Percentiles rank a stretch among this genome's conserved stretches.
These are phyloP conservation scores for Tuber umbilicatum DNA, from an alignment of 495 filamentous ascomycete species.

Conservation along the genomic window DNA sequence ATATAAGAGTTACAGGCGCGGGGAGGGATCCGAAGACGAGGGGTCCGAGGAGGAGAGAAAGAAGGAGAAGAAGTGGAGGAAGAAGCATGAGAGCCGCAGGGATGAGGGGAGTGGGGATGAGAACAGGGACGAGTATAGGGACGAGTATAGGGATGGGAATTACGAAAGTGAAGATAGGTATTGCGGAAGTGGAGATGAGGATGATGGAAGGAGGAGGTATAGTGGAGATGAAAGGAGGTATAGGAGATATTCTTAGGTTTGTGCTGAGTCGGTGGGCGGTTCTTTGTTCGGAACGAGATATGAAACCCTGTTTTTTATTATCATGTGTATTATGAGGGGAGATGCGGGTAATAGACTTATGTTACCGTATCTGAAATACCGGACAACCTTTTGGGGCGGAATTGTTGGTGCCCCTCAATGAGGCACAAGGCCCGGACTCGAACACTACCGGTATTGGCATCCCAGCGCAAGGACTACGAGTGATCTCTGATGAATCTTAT, in stretches of 20 bases:
- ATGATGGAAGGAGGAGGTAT: neutral
- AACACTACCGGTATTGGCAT: neutral
- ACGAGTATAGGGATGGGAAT: constrained; percentile 15
- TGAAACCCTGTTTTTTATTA: neutral
- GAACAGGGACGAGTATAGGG: constrained; percentile 16
- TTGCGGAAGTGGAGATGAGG: constrained; percentile 25
- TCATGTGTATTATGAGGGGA: neutral
- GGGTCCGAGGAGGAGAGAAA: constrained; percentile 21
- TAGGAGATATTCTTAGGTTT: constrained; percentile 12
- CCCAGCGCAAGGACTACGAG: neutral
- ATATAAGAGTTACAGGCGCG: constrained; percentile 7
- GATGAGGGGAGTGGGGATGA: constrained; percentile 11
- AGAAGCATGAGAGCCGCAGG: constrained; percentile 10
- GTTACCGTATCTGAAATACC: neutral
- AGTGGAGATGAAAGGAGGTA: neutral
- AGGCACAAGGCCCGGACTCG: neutral
- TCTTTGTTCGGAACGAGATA: neutral
- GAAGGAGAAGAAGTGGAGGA: constrained; percentile 24
- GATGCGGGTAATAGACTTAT: neutral
- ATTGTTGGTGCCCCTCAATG: neutral
- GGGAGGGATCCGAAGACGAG: constrained; percentile 17
- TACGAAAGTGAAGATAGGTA: constrained; percentile 13
- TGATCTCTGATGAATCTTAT: neutral
- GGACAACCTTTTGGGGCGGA: neutral
- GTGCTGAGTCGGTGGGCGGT: neutral